Percentiles rank a stretch among this genome's conserved stretches.
Conservation (phyloP, 257 asterid species). For the Penstemon newberryi region DNA sequence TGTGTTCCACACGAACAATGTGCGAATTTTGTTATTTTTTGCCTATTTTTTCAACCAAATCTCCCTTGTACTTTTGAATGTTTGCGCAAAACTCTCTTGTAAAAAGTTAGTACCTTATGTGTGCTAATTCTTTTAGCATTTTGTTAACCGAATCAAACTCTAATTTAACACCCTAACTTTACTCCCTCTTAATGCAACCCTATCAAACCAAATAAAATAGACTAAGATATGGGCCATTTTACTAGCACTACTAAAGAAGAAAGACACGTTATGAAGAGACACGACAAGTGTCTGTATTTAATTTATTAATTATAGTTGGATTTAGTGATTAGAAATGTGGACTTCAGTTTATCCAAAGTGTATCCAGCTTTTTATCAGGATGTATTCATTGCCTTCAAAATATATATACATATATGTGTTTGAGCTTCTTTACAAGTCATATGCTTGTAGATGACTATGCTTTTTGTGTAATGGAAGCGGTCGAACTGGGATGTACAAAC, state of each 20-base stretch:
- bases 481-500: constrained; percentile 12
- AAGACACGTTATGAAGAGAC: constrained; percentile 7
- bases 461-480: constrained; percentile 10
- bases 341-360: constrained; percentile 17
- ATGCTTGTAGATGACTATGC: constrained; percentile 21
- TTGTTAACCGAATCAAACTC: no score
- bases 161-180: no score
- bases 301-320: constrained; percentile 2
- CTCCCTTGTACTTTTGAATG: no score
- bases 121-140: no score
- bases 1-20: no score
- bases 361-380: constrained; percentile 30
- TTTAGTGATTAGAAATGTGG: constrained; percentile 9
- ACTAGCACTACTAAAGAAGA: not conserved
- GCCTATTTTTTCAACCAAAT: no score
- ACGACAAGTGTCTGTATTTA: constrained; percentile 8
- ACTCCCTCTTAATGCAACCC: no score
- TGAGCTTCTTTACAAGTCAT: constrained; percentile 36
- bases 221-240: no score
- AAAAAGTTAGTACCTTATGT: no score
- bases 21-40: no score
- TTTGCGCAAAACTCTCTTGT: no score
- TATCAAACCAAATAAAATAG: no score
- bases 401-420: constrained; percentile 10
- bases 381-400: constrained; percentile 1